Conservation (phyloP, 305 asterid species). For the Stenogyne calaminthoides region DNA sequence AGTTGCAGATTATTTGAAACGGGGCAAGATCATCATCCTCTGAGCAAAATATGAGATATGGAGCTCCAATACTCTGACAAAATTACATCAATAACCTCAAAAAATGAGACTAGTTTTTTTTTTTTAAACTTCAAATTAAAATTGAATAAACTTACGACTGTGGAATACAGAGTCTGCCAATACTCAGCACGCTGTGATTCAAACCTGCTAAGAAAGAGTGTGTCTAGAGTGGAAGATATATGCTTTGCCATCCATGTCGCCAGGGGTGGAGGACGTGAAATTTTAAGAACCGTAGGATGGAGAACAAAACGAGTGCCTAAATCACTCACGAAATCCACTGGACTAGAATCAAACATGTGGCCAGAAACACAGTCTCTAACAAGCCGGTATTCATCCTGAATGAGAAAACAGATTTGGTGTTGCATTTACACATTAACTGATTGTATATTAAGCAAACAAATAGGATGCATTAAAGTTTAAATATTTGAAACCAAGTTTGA, state of each 20-base stretch:
- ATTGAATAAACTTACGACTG: conserved; percentile 61
- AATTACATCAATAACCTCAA: conserved; percentile 11
- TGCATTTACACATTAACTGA: not conserved
- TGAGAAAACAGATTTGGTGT: conserved; percentile 11
- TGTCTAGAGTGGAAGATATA: conserved; percentile 72
- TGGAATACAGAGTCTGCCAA: conserved; percentile 95
- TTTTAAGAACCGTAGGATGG: conserved; percentile 70
- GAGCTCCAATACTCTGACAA: conserved; percentile 72
- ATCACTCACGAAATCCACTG: conserved; percentile 89
- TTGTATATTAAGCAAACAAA: not conserved
- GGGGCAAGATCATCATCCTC: conserved; percentile 98
- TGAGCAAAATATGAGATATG: conserved; percentile 89
- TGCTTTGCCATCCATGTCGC: conserved; percentile 77
- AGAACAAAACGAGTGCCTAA: conserved; percentile 71
- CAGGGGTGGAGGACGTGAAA: conserved; percentile 67
- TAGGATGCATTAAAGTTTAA: not conserved
- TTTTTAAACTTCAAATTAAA: conserved; percentile 11
- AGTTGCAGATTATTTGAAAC: conserved; percentile 60
- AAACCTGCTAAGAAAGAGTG: conserved; percentile 73
- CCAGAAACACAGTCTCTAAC: conserved; percentile 87
- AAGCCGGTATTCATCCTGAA: conserved; percentile 75
- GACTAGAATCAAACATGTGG: conserved; percentile 81
- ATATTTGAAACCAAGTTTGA: not conserved
- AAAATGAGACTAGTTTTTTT: too few species aligned
- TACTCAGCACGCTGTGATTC: conserved; percentile 89